A percentile compares a stretch with the other conserved stretches of the same genome.
Conservation (phyloP, 768 basidiomycete species). For the Suillus ampliporus region DNA sequence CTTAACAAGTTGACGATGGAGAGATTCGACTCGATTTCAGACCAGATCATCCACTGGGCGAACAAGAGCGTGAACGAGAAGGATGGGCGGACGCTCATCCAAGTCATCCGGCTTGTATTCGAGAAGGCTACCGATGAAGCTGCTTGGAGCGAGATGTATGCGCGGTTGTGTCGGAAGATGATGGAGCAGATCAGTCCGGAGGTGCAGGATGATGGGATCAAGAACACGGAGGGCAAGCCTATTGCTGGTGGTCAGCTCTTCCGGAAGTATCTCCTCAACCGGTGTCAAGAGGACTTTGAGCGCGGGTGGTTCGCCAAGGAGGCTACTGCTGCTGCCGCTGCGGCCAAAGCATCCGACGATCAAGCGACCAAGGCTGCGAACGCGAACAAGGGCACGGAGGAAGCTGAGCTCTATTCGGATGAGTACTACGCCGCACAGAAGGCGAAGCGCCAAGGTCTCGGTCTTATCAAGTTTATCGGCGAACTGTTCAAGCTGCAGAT, state of each 20-base stretch:
- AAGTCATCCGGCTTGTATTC: slow-evolving; percentile 94
- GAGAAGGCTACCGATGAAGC: slow-evolving; percentile 98
- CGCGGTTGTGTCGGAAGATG: slow-evolving; percentile 92
- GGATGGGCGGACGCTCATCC: slow-evolving; percentile 92
- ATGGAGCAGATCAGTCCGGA: slow-evolving; percentile 90
- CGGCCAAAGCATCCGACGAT: slow-evolving; percentile 82
- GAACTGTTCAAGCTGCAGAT: slow-evolving; percentile 98
- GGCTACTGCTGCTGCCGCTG: slow-evolving; percentile 59
- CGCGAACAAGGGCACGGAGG: slow-evolving; percentile 57
- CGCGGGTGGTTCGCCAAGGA: slow-evolving; percentile 93
- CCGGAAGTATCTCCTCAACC: slow-evolving; percentile 94
- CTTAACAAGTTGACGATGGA: slow-evolving; percentile 98
- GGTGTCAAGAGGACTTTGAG: slow-evolving; percentile 98
- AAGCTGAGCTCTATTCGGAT: slow-evolving; percentile 84
- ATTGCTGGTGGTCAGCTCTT: slow-evolving; percentile 93
- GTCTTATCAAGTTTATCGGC: slow-evolving; percentile 97
- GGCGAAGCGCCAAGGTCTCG: slow-evolving; percentile 95
- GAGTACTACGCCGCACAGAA: slow-evolving; percentile 97
- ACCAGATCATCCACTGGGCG: slow-evolving; percentile 94
- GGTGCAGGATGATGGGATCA: slow-evolving; percentile 89
- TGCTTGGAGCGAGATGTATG: slow-evolving; percentile 97
- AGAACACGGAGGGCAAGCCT: slow-evolving; percentile 78
- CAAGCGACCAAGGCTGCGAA: slow-evolving; percentile 75
- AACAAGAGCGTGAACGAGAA: slow-evolving; percentile 92
- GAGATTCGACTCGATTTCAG: slow-evolving; percentile 93